Percentiles rank a stretch among this genome's conserved stretches.
Conservation (phyloP, 176 grass and related monocot genomes). For the Oropetium thomaeum region DNA sequence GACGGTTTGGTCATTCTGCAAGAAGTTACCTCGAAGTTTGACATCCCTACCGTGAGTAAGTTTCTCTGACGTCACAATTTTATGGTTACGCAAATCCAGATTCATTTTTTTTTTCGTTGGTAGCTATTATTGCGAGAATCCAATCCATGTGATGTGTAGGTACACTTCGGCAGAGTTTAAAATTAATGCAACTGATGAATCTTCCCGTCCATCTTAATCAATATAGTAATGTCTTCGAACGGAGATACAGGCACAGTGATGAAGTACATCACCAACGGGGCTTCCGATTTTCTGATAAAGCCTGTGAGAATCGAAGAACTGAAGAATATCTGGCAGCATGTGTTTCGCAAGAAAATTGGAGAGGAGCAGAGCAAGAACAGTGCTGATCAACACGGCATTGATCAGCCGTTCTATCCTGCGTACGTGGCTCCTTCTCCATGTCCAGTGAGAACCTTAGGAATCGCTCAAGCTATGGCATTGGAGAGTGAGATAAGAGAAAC, state of each 20-base stretch:
- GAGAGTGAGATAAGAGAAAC: not conserved
- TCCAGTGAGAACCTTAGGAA: not conserved
- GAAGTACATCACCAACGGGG: conserved; percentile 47
- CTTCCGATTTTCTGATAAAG: conserved; percentile 55
- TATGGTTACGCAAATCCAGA: not conserved
- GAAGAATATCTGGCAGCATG: conserved; percentile 52
- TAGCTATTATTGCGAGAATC: not conserved
- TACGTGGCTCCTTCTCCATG: not conserved
- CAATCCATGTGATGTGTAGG: not conserved
- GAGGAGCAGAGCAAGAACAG: not conserved
- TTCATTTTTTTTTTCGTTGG: not conserved
- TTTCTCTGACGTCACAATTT: not conserved
- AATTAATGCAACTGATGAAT: not conserved
- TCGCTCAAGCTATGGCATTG: not conserved
- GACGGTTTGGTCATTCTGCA: conserved; percentile 41
- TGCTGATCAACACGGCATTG: not conserved
- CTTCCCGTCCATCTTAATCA: not conserved
- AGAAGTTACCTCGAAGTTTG: conserved; percentile 33
- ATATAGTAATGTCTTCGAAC: conserved; percentile 44
- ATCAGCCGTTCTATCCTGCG: not conserved
- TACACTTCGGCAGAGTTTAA: not conserved
- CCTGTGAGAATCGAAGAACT: conserved; percentile 39
- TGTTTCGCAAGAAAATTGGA: conserved; percentile 35
- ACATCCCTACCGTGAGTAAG: conserved; percentile 51
- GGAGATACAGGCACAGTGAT: conserved; percentile 40